Base-by-base conservation (phyloP, 2,329 filamentous ascomycete species). In the Fusarium nelsonii region DNA sequence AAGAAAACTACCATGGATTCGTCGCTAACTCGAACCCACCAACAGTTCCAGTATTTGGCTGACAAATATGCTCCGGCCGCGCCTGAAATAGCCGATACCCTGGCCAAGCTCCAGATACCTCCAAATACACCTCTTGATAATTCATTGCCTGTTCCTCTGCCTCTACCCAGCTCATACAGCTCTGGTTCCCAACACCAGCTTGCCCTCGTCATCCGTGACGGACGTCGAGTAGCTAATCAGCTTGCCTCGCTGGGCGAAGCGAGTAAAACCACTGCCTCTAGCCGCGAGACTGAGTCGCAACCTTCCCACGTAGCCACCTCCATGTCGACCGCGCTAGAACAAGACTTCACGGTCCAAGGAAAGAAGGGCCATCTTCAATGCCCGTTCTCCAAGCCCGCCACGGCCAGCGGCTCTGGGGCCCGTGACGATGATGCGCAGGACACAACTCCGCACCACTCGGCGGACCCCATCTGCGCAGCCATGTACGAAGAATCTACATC, bases 321-420 rank as follows among this genome's bases (percentile, higher is more conserved):
- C 65, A 83, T 87, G 77, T 89, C 89, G 54, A 89, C 87, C 50
- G 84, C 88, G 37, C 82, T 97, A 76, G 94, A 97, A 81, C 91
- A 92, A 81, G 94, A 97, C 80, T 97, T 97, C 74, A 97, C 94
- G 18, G 91, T 94, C 34, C 85, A 90, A 76, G 94, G 94, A 64
- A 93, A 89, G 75, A 92, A 91, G 73, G 92, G 94, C 72, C 87
- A 87, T 68, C 82, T 97, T 52, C 88, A 88, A 71, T 97, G 94
- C 80, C 94, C 94, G 1, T 97, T 97, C 79, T 90, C 83, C 62
- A 80, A 84, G 74, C 73, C 79, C 71, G 78, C 71, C 66, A 79
- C 74, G 71, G 78, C 73, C 73, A 68, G 68, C 52, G 70, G 49
- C 56, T 71, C 65, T 64, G 71, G 72, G 54, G 60, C 65, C 70